Conservation (phyloP, 371 early-diverging fungal genomes). For the Rhizopus delemar region DNA sequence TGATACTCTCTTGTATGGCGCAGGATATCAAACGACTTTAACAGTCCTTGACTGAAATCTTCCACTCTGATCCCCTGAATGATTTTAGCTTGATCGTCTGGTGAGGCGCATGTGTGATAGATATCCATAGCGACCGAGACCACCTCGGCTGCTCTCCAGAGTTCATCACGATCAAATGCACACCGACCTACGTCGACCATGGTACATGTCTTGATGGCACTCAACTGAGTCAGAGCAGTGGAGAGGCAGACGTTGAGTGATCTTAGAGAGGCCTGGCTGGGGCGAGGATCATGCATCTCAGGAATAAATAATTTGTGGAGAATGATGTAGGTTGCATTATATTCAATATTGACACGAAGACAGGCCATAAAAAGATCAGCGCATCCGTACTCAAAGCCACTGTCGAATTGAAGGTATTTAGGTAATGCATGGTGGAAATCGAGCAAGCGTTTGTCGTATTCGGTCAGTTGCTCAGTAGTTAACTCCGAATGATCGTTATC, state of each 20-base stretch:
- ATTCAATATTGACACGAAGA: conserved; percentile 39
- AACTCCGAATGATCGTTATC: conserved; percentile 25
- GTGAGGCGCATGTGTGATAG: conserved; percentile 21
- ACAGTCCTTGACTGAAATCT: conserved; percentile 25
- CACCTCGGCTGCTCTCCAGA: conserved; percentile 40
- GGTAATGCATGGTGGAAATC: conserved; percentile 26
- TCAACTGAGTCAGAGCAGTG: conserved; percentile 29
- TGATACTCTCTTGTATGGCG: conserved; percentile 31
- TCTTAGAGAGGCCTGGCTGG: conserved; percentile 25
- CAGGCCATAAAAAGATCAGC: conserved; percentile 35
- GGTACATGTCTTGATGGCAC: conserved; percentile 31
- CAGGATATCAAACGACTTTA: conserved; percentile 21
- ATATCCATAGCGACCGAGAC: conserved; percentile 35
- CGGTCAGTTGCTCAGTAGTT: conserved; percentile 26
- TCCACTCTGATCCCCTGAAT: conserved; percentile 20
- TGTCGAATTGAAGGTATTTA: conserved; percentile 30
- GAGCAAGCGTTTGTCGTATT: conserved; percentile 24
- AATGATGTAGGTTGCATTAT: conserved; percentile 43
- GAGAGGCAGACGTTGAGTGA: conserved; percentile 38
- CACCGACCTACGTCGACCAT: conserved; percentile 28
- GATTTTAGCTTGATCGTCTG: conserved; percentile 18
- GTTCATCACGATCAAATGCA: conserved; percentile 42
- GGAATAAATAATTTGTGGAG: conserved; percentile 43
- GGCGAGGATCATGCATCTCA: conserved; percentile 24
- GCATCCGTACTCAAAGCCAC: conserved; percentile 38